Percentiles rank a stretch among this genome's conserved stretches.
Conservation (phyloP, 192 early-diverging fungal species). For the Tieghemiomyces parasiticus region DNA sequence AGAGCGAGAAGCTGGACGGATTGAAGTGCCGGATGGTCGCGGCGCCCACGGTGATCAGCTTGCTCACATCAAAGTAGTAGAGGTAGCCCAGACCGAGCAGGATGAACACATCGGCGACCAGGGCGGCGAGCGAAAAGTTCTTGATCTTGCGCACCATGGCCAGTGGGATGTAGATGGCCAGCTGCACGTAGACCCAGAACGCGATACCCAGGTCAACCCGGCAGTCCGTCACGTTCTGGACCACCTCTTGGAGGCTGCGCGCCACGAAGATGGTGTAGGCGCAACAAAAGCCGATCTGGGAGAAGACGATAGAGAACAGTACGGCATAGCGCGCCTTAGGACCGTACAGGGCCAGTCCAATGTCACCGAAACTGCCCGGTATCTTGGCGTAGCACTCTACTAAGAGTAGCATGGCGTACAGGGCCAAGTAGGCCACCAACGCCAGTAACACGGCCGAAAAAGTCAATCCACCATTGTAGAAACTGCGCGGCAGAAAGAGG, state of each 20-base stretch:
- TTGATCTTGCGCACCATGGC: constrained; percentile 87
- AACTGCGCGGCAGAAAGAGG: constrained; percentile 55
- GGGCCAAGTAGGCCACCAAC: constrained; percentile 40
- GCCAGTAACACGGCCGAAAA: constrained; percentile 41
- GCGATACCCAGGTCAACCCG: constrained; percentile 38
- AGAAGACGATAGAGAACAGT: constrained; percentile 51
- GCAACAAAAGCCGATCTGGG: constrained; percentile 77
- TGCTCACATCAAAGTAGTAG: constrained; percentile 63
- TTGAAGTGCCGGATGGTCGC: constrained; percentile 68
- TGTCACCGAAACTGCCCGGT: constrained; percentile 49
- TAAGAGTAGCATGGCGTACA: constrained; percentile 46
- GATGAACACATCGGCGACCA: constrained; percentile 89
- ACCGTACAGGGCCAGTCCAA: constrained; percentile 47
- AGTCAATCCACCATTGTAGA: constrained; percentile 55
- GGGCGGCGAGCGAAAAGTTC: constrained; percentile 66
- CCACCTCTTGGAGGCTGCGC: constrained; percentile 57
- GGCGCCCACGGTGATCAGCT: constrained; percentile 44
- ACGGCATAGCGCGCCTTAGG: constrained; percentile 41
- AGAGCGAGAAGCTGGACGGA: constrained; percentile 61
- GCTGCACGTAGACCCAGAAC: constrained; percentile 61
- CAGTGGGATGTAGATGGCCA: constrained; percentile 63
- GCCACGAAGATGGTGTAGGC: constrained; percentile 83
- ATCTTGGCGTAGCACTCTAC: constrained; percentile 42
- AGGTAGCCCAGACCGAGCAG: constrained; percentile 74
- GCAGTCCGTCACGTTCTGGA: constrained; percentile 55